Evolutionary conservation across 129 eudicot genomes (phyloP).

Genomic region (Arctium lappa): DNA sequence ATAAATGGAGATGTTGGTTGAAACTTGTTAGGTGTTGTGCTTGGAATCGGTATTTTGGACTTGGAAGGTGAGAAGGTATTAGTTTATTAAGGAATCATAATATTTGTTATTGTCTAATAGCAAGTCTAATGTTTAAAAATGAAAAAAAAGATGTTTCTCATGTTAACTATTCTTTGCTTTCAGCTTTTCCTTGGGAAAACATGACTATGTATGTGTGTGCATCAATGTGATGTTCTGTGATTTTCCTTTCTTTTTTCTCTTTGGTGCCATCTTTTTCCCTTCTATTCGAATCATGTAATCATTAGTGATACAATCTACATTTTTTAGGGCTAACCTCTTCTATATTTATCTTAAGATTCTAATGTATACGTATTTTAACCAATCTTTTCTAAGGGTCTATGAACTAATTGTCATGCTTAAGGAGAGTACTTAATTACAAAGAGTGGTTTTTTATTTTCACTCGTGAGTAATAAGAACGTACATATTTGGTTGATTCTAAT

Average conservation of each 20-base stretch:
- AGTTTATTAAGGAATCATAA: background rate
- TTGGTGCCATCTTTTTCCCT: background rate
- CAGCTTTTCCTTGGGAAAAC: background rate
- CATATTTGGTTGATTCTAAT: background rate
- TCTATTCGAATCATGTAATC: background rate
- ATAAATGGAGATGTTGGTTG: background rate
- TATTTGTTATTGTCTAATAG: background rate
- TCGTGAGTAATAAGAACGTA: background rate
- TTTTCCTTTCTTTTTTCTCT: background rate
- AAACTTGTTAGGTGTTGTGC: background rate
- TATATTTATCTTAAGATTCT: background rate
- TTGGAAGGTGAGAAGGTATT: background rate
- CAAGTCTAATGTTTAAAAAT: background rate
- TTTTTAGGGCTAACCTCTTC: background rate
- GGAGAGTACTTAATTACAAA: background rate
- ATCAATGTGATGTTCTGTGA: background rate
- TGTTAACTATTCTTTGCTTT: background rate
- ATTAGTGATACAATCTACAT: background rate
- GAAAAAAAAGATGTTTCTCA: background rate
- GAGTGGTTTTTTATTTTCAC: background rate
- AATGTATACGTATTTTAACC: background rate
- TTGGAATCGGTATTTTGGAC: background rate
- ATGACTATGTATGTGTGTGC: conserved; percentile 1
- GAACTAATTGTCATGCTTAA: background rate
- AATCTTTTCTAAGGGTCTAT: background rate